phyloP scores from a whole-genome alignment of 805 yeast species.

The Ogataea saltuana region DNA sequence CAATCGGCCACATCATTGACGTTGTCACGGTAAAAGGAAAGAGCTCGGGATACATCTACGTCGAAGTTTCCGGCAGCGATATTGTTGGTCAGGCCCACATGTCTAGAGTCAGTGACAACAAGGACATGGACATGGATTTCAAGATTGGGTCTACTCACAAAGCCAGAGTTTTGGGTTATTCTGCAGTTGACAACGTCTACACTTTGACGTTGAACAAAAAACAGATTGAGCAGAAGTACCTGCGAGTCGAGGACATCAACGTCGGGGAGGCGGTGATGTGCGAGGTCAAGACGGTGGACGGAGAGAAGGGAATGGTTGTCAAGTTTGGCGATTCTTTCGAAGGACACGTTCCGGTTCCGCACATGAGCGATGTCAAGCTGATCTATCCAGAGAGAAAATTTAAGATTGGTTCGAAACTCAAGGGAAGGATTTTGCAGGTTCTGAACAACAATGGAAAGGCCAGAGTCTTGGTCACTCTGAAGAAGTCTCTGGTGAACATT shows the following conservation, averaged over 20 bases:
- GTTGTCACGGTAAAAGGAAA: slow-evolving; percentile 59
- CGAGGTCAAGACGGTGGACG: slow-evolving; percentile 55
- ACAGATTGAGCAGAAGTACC: slow-evolving; percentile 61
- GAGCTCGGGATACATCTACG: slow-evolving; percentile 57
- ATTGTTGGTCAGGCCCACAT: slow-evolving; percentile 73
- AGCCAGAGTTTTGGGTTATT: slow-evolving; percentile 77
- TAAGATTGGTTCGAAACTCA: slow-evolving; percentile 79
- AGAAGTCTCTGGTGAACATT: slow-evolving; percentile 76
- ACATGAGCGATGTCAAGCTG: slow-evolving; percentile 81
- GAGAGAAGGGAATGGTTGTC: slow-evolving; percentile 67
- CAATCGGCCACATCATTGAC: slow-evolving; percentile 72
- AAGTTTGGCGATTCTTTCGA: slow-evolving; percentile 65
- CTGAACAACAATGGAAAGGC: slow-evolving; percentile 44
- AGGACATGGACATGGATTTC: slow-evolving; percentile 49
- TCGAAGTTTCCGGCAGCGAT: slow-evolving; percentile 54
- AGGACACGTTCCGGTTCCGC: slow-evolving; percentile 72
- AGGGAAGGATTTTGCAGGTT: slow-evolving; percentile 65
- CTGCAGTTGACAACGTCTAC: slow-evolving; percentile 64
- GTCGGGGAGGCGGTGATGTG: slow-evolving; percentile 65
- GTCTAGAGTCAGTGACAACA: slow-evolving; percentile 60
- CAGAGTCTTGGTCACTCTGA: slow-evolving; percentile 66
- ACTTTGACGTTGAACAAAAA: slow-evolving; percentile 69
- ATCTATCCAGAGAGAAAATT: slow-evolving; percentile 91
- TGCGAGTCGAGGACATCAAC: slow-evolving; percentile 72
- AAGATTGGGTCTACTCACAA: slow-evolving; percentile 63